phyloP scores from a whole-genome alignment of 2,329 filamentous ascomycete species.

The Diaporthe citrichinensis region DNA sequence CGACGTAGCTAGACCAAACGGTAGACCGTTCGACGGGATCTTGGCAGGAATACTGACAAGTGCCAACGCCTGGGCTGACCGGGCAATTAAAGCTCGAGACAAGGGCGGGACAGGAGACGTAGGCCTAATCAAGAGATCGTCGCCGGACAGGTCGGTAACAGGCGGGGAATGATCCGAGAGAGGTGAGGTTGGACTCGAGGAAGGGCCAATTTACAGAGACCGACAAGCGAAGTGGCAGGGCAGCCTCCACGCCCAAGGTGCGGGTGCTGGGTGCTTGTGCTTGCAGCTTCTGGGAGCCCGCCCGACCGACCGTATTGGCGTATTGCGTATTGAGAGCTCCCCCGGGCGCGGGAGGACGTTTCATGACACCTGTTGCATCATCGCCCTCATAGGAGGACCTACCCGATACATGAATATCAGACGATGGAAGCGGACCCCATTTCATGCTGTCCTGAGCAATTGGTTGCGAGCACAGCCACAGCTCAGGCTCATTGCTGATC shows the following conservation, averaged over 20 bases:
- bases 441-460: background rate
- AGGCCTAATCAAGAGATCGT: conserved; percentile 15
- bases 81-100: conserved; percentile 22
- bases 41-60: conserved; percentile 20
- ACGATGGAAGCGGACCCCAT: background rate
- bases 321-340: conserved; percentile 14
- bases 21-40: conserved; percentile 21
- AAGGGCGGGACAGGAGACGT: conserved; percentile 18
- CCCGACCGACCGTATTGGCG: background rate
- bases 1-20: conserved; percentile 29
- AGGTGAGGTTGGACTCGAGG: conserved; percentile 25
- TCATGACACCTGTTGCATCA: conserved; percentile 37
- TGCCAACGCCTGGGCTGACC: conserved; percentile 11
- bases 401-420: conserved; percentile 34
- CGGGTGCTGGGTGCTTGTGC: background rate
- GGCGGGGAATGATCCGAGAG: conserved; percentile 32
- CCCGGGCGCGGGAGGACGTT: conserved; percentile 29
- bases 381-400: background rate
- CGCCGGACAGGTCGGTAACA: conserved; percentile 21
- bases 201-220: conserved; percentile 26
- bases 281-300: conserved; percentile 13
- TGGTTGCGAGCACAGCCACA: conserved; percentile 16
- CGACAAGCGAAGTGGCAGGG: conserved; percentile 1
- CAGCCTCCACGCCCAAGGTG: conserved; percentile 12
- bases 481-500: background rate